Evolutionary conservation across 345 rosid species (phyloP).

Genomic region (Limnanthes douglasii): DNA sequence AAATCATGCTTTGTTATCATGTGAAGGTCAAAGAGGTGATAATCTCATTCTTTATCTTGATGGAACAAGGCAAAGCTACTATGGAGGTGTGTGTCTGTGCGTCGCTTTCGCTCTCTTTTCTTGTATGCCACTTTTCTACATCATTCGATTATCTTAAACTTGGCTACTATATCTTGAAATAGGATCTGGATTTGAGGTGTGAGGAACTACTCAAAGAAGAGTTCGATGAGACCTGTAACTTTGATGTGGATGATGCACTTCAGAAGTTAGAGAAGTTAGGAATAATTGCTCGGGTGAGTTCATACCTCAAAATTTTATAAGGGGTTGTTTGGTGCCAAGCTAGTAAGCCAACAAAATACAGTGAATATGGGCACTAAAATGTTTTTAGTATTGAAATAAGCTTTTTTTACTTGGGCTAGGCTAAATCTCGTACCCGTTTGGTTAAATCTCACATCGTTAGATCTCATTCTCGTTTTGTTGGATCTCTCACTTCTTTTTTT

Average conservation of each 20-base stretch:
- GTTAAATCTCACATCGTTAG: too few species aligned
- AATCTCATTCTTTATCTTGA: constrained; percentile 70
- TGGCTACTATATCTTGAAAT: constrained; percentile 11
- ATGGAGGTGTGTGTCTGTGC: constrained; percentile 29
- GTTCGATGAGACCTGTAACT: constrained; percentile 70
- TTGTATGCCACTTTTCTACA: not conserved
- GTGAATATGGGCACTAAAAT: not conserved
- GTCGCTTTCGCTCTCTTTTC: not conserved
- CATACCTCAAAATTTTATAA: too few species aligned
- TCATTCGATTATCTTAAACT: constrained; percentile 6
- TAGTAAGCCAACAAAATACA: too few species aligned
- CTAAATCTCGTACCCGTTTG: too few species aligned
- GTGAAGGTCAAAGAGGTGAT: constrained; percentile 92
- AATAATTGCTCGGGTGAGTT: constrained; percentile 56
- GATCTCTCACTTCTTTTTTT: too few species aligned
- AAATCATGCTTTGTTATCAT: constrained; percentile 2
- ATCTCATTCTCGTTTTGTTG: too few species aligned
- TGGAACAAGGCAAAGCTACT: constrained; percentile 97
- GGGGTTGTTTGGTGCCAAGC: not conserved
- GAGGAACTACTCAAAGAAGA: constrained; percentile 78
- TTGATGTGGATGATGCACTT: constrained; percentile 93
- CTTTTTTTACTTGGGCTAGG: too few species aligned
- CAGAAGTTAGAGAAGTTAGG: constrained; percentile 73
- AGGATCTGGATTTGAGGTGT: constrained; percentile 77
- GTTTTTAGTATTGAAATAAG: not conserved